phyloP scores from a whole-genome alignment of 495 filamentous ascomycete genomes.

The Terfezia claveryi region DNA sequence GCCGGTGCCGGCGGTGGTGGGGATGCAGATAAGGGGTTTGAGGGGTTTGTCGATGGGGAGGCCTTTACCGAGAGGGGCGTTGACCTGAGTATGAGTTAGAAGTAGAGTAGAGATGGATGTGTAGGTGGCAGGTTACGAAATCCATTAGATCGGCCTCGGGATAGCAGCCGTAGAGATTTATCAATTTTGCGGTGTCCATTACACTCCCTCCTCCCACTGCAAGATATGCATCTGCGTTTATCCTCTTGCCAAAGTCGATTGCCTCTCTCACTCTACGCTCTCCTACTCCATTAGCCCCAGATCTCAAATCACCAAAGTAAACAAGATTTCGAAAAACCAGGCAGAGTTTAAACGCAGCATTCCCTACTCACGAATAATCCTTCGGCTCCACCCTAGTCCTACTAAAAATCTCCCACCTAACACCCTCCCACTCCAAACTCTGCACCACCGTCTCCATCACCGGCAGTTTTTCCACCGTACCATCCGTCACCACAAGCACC shows the following conservation, averaged over 20 bases:
- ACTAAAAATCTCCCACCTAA: constrained; percentile 61
- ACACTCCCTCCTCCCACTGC: constrained; percentile 78
- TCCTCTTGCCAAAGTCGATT: constrained; percentile 59
- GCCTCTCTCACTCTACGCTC: constrained; percentile 51
- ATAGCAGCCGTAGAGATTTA: constrained; percentile 84
- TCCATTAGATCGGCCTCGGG: constrained; percentile 82
- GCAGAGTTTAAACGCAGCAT: too few species aligned
- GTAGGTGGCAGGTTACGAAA: constrained; percentile 30
- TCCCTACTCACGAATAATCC: constrained; percentile 26
- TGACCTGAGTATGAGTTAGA: constrained; percentile 26
- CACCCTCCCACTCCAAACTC: constrained; percentile 46
- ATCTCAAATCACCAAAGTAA: too few species aligned
- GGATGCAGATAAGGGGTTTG: constrained; percentile 69
- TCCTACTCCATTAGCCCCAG: too few species aligned
- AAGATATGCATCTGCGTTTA: constrained; percentile 55
- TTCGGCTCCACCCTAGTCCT: constrained; percentile 71
- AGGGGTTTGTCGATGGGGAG: constrained; percentile 59
- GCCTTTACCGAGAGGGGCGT: constrained; percentile 79
- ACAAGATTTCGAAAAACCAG: too few species aligned
- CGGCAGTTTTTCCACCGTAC: constrained; percentile 50
- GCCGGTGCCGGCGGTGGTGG: constrained; percentile 87
- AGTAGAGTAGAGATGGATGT: not conserved
- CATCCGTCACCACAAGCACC: constrained; percentile 80
- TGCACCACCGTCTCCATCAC: constrained; percentile 72
- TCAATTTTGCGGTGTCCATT: constrained; percentile 93